A percentile compares a stretch with the other conserved stretches of the same genome.
These are phyloP conservation scores for Penicillium janthinellum DNA, from an alignment of 2,329 filamentous ascomycete genomes.

Conservation along the genomic window DNA sequence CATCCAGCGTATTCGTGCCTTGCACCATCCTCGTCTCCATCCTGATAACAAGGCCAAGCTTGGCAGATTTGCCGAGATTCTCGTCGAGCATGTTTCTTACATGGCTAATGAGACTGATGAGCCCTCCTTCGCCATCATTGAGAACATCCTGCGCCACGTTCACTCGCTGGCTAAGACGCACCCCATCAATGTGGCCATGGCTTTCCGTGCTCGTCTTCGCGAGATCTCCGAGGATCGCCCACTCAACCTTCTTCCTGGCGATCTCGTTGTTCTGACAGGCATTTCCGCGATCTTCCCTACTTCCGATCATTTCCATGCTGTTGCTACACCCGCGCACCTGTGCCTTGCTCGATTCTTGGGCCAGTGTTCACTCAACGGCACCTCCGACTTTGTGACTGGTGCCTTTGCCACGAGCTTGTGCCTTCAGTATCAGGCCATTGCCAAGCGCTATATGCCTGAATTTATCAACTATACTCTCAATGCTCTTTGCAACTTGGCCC, in stretches of 20 bases:
- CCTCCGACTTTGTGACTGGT: slow-evolving; percentile 71
- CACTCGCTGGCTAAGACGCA: slow-evolving; percentile 91
- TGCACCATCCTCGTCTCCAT: slow-evolving; percentile 88
- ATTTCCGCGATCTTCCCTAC: slow-evolving; percentile 87
- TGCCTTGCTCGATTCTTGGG: slow-evolving; percentile 82
- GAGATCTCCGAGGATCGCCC: slow-evolving; percentile 54
- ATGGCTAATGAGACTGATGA: slow-evolving; percentile 53
- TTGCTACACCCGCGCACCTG: slow-evolving; percentile 86
- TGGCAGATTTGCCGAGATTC: slow-evolving; percentile 52
- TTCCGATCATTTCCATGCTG: slow-evolving; percentile 95
- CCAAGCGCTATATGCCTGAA: slow-evolving; percentile 89
- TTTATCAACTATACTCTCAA: slow-evolving; percentile 79
- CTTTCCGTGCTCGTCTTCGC: slow-evolving; percentile 73
- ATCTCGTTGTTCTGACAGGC: slow-evolving; percentile 80
- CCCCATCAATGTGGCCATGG: slow-evolving; percentile 72
- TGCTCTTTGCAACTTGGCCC: slow-evolving; percentile 69
- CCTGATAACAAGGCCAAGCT: slow-evolving; percentile 84
- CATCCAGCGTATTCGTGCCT: slow-evolving; percentile 83
- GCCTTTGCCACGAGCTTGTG: slow-evolving; percentile 77
- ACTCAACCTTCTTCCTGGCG: slow-evolving; percentile 62
- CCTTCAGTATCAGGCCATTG: slow-evolving; percentile 78
- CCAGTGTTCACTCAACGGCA: slow-evolving; percentile 67
- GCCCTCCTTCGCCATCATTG: slow-evolving; percentile 68
- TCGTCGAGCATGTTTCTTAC: slow-evolving; percentile 60
- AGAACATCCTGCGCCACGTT: slow-evolving; percentile 82